Base-by-base conservation (phyloP, 116 monocot genomes). In the Dioscorea cayenensis region DNA sequence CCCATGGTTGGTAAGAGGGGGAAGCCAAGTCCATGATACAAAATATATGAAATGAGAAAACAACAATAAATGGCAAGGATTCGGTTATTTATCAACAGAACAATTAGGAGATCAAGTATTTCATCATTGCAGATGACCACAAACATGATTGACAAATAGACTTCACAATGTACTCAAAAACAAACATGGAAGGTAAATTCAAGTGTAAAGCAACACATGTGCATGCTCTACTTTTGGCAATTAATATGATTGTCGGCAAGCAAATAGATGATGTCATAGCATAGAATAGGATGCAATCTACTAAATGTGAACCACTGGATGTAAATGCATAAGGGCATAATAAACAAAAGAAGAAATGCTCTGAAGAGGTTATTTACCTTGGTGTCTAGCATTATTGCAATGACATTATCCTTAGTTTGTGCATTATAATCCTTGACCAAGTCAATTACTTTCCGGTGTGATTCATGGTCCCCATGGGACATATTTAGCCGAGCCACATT, bases 361-460 rank as follows among this genome's bases (percentile, higher is more conserved):
- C 21, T 22, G 12, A 48, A 19, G 16, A 67, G 38, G 18, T 70
- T 25, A 59, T 25, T 12, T 78, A 77, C 82, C 78, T 82, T 82
- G 5, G 82, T 82, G 27, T 82, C 82, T 60, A 82, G 48, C 80
- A 80, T 80, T 48, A 80, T 80, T 14, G 80, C 74, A 71, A 80
- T 66, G 12, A 75, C 74, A 32, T 80, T 80, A 51, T 74, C 80
- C 29, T 80, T 74, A 11, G 64, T 51, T 50, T 66, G 52, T 32
- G 69, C 77, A 74, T 82, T 82, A 63, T 77, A 82, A 48, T 82
- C 77, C 65, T 62, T 70, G 59, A 82, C 77, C 35, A 82, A 74
- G 71, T 82, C 82, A 74, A 82, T 82, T 51, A 70, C 70, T 75
- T 62, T 71, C 67, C 75, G 49, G 37, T 81, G 76, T 19, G 80